These are phyloP conservation scores for Colletotrichum salicis DNA, from an alignment of 2,329 filamentous ascomycete species.

Conservation along the genomic window DNA sequence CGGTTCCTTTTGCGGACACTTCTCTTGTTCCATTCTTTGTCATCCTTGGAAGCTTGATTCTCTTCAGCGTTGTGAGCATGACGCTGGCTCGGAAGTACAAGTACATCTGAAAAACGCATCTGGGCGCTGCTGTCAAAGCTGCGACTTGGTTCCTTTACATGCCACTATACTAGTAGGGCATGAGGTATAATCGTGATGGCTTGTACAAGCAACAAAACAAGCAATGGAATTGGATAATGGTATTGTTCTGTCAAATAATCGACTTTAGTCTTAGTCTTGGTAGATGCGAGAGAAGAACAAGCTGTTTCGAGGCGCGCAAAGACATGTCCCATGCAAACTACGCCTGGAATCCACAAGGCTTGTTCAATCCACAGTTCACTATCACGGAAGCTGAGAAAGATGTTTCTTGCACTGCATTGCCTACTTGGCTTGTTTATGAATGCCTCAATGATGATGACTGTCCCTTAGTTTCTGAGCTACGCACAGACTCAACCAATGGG, in stretches of 20 bases:
- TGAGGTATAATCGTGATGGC: background rate
- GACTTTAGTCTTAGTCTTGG: background rate
- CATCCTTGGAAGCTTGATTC: slow-evolving; percentile 63
- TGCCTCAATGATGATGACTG: background rate
- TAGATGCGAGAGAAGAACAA: background rate
- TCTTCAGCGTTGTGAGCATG: slow-evolving; percentile 61
- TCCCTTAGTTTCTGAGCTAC: background rate
- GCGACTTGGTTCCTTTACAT: background rate
- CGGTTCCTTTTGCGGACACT: slow-evolving; percentile 71
- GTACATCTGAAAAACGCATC: slow-evolving; percentile 53
- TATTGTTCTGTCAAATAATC: background rate
- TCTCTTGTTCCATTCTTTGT: slow-evolving; percentile 65
- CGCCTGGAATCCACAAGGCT: background rate
- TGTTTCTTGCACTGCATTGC: background rate
- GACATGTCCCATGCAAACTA: no score
- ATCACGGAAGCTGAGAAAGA: background rate
- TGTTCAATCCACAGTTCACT: background rate
- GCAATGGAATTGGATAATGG: background rate
- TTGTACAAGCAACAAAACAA: background rate
- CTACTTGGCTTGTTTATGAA: no score
- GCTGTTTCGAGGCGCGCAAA: no score
- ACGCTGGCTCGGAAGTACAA: slow-evolving; percentile 55
- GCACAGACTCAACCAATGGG: background rate
- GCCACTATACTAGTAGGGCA: background rate
- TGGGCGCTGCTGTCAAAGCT: background rate